Conservation (phyloP, 1,284 basidiomycete genomes). For the Rhizoctonia solani region DNA sequence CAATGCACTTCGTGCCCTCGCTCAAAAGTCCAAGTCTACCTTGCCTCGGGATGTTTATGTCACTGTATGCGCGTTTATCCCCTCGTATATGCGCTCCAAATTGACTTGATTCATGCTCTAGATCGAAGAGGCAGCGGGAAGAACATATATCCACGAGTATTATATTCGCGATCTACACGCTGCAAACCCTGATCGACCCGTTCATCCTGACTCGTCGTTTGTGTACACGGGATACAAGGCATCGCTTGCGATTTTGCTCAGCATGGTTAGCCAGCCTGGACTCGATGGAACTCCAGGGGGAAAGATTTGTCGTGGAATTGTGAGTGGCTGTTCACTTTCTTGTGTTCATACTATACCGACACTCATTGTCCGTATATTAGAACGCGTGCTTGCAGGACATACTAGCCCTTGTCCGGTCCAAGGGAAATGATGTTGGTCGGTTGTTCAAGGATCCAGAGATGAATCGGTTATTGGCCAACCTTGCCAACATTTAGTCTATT, state of each 20-base stretch:
- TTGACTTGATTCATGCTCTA: too few species aligned
- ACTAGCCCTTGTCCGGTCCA: not conserved
- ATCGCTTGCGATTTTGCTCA: not conserved
- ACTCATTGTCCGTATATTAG: not conserved
- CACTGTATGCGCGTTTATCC: not conserved
- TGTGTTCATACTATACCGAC: not conserved
- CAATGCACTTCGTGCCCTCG: not conserved
- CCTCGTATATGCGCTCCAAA: not conserved
- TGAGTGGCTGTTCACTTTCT: not conserved
- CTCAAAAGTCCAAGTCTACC: not conserved
- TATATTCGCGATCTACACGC: not conserved
- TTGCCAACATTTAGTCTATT: not conserved
- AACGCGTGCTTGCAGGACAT: not conserved
- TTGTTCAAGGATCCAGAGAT: constrained; percentile 24
- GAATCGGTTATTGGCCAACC: not conserved
- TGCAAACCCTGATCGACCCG: not conserved
- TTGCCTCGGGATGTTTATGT: not conserved
- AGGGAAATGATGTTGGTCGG: not conserved
- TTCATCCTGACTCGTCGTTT: not conserved
- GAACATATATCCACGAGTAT: not conserved
- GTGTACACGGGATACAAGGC: not conserved
- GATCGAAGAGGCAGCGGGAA: not conserved
- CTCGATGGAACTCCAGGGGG: not conserved
- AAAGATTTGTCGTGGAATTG: not conserved
- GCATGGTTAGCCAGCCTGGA: not conserved